Evolutionary conservation across 2,329 filamentous ascomycete species (phyloP), one percentile per base, ranked within the genome.

Genomic region (Dothideomycetidae sp.): DNA sequence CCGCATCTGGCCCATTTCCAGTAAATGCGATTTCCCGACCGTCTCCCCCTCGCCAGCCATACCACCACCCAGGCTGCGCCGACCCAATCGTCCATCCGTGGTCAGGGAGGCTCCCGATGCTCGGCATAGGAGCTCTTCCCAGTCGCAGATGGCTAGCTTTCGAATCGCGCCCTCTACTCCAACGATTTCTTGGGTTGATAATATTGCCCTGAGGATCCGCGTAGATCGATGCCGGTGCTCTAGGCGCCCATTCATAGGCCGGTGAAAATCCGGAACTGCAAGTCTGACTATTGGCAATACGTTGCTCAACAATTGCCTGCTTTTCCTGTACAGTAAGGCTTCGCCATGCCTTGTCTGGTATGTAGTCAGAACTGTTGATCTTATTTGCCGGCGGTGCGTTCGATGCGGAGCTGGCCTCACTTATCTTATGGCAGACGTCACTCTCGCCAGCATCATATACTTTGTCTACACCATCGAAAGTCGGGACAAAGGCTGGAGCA

Each of bases 21-120:
- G 42, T 39, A 40, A 56, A 58, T 14, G 46, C 45, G 44, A 58
- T 58, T 47, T 58, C 55, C 13, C 45, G 45, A 5, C 55, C 55
- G 37, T 56, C 54, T 15, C 55, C 52, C 16, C 54, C 54, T 14
- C 44, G 41, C 55, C 55, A 58, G 29, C 50, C 51, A 37, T 50
- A 54, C n/a, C 36, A 36, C 39, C 39, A 42, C 15, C 42, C 39
- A 14, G 41, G 39, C 35, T 40, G 37, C n/a, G 42, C 37, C n/a
- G 42, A 44, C 12, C 38, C 37, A 21, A 44, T 40, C 4, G 35
- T 36, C 42, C 42, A 44, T 10, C 42, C 40, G 21, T 36, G 34
- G 32, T 28, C 21, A 12, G 14, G 15, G 4, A 12, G 2, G 4
- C 29, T 15, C 3, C 18, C 10, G 26, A 34, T 28, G 5, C 13